Evolutionary conservation across 768 basidiomycete genomes (phyloP), one percentile per base, ranked within the genome.

Genomic region (Pisolithus microcarpus): DNA sequence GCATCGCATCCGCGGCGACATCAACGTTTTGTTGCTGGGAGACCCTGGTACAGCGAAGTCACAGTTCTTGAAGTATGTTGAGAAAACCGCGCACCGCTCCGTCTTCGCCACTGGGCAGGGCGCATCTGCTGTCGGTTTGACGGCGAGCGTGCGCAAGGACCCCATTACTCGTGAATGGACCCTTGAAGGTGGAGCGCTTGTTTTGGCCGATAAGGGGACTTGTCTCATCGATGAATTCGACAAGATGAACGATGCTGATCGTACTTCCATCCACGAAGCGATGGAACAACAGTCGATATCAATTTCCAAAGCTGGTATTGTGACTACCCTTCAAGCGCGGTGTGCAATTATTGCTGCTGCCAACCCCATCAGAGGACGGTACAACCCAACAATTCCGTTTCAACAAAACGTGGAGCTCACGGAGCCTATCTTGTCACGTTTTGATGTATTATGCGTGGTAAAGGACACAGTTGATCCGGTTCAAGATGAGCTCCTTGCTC

Each of bases 271-370:
- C 61, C 96, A 98, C 74, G 96, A 99, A 67, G 96, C 96, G 1
- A 99, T 99, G 96, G 96, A 99, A 65, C 96, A 99, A 70, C 96
- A 98, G 67, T 88, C 91, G 11, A 99, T 99, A 58, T 98, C 96
- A 4, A 98, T 99, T 61, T 92, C 95, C 21, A 99, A 99, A 65
- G 96, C 96, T 15, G 96, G 96, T 39, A 99, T 99, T 56, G 89
- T 98, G 50, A 98, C 96, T n/a, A 89, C 90, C 15, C 79, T 99
- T 7, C 94, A 97, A 70, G 96, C 96, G 23, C 85, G 96, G 18
- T 98, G 95, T 70, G 93, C 94, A 6, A 92, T 99, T 68, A 83
- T 98, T 53, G 96, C 96, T 34, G 96, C 96, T 1, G 96, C 96
- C 48, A 99, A 99, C 73, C 96, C 96, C 21, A 84, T 96, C 61